A percentile compares a stretch with the other conserved stretches of the same genome.
Evolutionary conservation across 176 grass and related monocot genomes (phyloP).

Genomic region (Oryza meyeriana): DNA sequence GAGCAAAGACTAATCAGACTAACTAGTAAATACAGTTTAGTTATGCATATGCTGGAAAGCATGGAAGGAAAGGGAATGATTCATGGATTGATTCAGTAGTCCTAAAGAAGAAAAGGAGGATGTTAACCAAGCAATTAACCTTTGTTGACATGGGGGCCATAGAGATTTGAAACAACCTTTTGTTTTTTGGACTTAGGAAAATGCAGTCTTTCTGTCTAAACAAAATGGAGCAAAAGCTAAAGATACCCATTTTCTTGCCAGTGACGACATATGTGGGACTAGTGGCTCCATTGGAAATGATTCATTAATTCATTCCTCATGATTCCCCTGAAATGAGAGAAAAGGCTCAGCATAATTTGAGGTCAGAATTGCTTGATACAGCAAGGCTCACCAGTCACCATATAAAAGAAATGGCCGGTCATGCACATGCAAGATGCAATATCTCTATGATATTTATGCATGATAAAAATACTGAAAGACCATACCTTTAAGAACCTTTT

Average conservation of each 20-base stretch:
- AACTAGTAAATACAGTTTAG: background rate
- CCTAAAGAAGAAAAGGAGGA: constrained; percentile 33
- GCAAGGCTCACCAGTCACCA: no score
- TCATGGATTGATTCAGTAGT: constrained; percentile 35
- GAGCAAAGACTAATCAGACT: background rate
- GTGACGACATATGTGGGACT: background rate
- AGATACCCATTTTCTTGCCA: background rate
- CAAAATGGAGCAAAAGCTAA: constrained; percentile 9
- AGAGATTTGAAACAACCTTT: constrained; percentile 2
- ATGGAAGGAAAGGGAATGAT: constrained; percentile 7
- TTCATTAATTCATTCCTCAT: constrained; percentile 2
- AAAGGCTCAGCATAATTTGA: background rate
- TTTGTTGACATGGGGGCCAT: constrained; percentile 28
- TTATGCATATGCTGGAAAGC: background rate
- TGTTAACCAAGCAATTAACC: constrained; percentile 8
- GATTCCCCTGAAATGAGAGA: constrained; percentile 4
- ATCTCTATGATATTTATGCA: no score
- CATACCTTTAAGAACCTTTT: background rate
- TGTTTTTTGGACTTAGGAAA: background rate
- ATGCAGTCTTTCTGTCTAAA: background rate
- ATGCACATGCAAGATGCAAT: background rate
- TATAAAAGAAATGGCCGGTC: no score
- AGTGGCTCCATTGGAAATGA: background rate
- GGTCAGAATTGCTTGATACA: background rate
- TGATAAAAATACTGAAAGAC: background rate